These are phyloP conservation scores for Verbascum thapsus DNA, from an alignment of 257 asterid genomes.

Conservation along the genomic window DNA sequence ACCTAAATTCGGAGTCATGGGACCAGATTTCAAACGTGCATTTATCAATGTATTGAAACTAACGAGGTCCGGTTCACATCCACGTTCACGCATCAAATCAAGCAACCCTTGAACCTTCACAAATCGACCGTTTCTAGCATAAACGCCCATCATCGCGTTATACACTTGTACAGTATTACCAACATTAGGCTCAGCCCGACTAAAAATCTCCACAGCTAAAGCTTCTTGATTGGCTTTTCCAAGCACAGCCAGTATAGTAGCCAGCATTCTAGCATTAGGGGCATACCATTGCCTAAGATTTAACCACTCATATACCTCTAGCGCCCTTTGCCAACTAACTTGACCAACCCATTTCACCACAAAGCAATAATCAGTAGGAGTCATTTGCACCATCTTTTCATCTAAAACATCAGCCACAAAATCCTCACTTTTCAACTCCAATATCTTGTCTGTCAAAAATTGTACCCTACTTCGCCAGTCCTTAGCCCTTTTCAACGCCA, in stretches of 20 bases:
- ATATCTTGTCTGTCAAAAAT: conserved; percentile 68
- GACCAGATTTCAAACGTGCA: conserved; percentile 79
- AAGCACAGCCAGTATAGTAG: conserved; percentile 76
- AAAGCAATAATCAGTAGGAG: conserved; percentile 90
- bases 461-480: conserved; percentile 91
- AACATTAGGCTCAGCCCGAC: conserved; percentile 55
- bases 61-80: conserved; percentile 86
- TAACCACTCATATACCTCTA: conserved; percentile 93
- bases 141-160: conserved; percentile 97
- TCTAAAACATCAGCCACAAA: conserved; percentile 95
- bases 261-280: conserved; percentile 87
- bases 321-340: conserved; percentile 86
- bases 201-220: conserved; percentile 80
- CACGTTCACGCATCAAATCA: conserved; percentile 76
- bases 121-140: conserved; percentile 82
- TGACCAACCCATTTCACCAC: conserved; percentile 89
- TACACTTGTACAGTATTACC: conserved; percentile 84
- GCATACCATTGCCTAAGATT: conserved; percentile 86
- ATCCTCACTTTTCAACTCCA: conserved; percentile 69
- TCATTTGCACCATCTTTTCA: conserved; percentile 91
- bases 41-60: conserved; percentile 92
- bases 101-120: conserved; percentile 75
- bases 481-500: conserved; percentile 89
- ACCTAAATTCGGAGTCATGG: conserved; percentile 66
- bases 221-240: conserved; percentile 93